Evolutionary conservation across 2,329 filamentous ascomycete species (phyloP), one percentile per base, ranked within the genome.

Genomic region (Fusarium concolor): DNA sequence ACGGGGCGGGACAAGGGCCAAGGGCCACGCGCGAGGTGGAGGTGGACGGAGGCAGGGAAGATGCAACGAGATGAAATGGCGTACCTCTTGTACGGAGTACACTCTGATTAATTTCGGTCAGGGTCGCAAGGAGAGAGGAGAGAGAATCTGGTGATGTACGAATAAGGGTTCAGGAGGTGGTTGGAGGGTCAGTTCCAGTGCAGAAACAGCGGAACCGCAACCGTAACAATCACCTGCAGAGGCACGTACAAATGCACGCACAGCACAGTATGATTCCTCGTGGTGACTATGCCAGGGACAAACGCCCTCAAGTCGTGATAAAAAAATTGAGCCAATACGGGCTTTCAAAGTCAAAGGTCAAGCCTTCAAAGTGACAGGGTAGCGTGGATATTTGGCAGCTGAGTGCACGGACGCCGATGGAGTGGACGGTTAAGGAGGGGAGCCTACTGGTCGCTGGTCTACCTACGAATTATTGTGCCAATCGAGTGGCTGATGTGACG

Each of bases 21-120:
- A 60, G 64, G 64, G 41, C 65, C 69, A 62, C 65, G 65, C 53
- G 53, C 65, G 65, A 49, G 53, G 65, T 53, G 55, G 64, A 68
- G 43, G 61, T 53, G 55, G 60, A 68, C 39, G 61, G 12, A 29
- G 44, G n/a, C 10, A 29, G 4, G 20, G 15, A 52, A 12, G 12
- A 33, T 55, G 20, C 43, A 28, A 55, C 56, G 26, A 47, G 54
- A 60, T 17, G 24, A 39, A 18, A 50, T 45, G 49, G 53, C 65
- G 45, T 60, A 66, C 10, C 31, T 59, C 42, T 24, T 24, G 22
- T n/a, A n/a, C n/a, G n/a, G n/a, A n/a, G n/a, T n/a, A 24, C 22
- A 24, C 22, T 24, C 22, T 22, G 15, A 18, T 52, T 43, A 64
- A 66, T 65, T 56, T 65, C 55, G 47, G 60, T 52, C 60, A 53